Evolutionary conservation across 306 rosid species (phyloP).

Genomic region (Benincasa hispida): DNA sequence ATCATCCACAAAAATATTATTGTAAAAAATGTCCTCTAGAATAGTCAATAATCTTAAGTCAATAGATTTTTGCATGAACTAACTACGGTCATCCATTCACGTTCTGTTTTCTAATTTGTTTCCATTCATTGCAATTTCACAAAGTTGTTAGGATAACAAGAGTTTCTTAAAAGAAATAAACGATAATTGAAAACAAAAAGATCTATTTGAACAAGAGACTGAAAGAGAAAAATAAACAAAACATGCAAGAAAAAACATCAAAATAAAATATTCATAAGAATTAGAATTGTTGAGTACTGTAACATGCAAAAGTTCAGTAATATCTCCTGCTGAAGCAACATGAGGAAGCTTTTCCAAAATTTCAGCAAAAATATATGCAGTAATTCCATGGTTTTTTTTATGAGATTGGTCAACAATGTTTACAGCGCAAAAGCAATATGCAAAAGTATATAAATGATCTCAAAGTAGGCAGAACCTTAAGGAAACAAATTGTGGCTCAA

Average conservation of each 20-base stretch:
- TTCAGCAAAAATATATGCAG: conserved; percentile 37
- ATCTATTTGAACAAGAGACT: not conserved
- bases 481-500: not conserved
- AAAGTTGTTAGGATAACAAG: not conserved
- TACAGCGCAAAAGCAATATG: conserved; percentile 43
- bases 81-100: not conserved
- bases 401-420: conserved; percentile 43
- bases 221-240: not conserved
- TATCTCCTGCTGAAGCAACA: conserved; percentile 42
- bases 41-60: not conserved
- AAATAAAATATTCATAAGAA: not conserved
- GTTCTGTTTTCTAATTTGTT: too few species aligned
- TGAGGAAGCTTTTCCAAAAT: conserved; percentile 34
- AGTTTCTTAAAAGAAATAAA: not conserved
- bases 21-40: not conserved
- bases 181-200: not conserved
- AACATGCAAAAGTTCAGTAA: conserved; percentile 36
- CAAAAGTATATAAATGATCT: conserved; percentile 14
- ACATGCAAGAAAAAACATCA: not conserved
- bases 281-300: conserved; percentile 19
- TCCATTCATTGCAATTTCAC: not conserved
- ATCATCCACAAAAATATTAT: not conserved
- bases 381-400: conserved; percentile 17
- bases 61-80: not conserved
- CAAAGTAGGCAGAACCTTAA: conserved; percentile 1